Evolutionary conservation across 495 filamentous ascomycete genomes (phyloP).

Genomic region (Aspergillus campestris): DNA sequence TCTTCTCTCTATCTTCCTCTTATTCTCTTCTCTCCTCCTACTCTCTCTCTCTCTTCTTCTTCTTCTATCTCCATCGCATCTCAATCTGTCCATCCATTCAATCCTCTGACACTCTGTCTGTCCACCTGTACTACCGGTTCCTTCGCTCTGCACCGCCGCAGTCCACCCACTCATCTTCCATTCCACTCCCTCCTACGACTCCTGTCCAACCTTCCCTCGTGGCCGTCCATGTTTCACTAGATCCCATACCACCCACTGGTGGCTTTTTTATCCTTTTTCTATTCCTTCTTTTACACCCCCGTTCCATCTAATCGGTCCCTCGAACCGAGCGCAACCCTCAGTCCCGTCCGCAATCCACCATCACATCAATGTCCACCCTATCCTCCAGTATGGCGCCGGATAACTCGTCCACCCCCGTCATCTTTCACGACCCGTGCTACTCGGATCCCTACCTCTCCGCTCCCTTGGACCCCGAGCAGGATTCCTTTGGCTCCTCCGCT

Average conservation of each 20-base stretch:
- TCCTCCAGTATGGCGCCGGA: constrained; percentile 18
- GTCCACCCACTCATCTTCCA: neutral
- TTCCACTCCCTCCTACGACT: neutral
- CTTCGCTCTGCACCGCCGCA: neutral
- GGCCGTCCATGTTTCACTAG: constrained; percentile 4
- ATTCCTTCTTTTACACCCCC: too few relatives aligned
- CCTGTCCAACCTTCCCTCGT: neutral
- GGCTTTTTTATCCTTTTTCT: too few relatives aligned
- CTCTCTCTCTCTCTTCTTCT: neutral
- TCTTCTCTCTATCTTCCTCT: neutral
- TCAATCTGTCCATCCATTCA: neutral
- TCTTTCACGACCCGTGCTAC: constrained; percentile 5
- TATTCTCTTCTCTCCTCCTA: neutral
- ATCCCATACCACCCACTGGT: constrained; percentile 1
- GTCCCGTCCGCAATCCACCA: neutral
- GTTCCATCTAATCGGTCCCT: too few relatives aligned
- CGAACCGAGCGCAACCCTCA: too few relatives aligned
- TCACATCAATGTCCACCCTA: constrained; percentile 16
- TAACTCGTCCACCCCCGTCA: constrained; percentile 13
- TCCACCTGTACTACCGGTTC: neutral
- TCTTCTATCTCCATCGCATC: neutral
- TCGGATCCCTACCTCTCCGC: constrained; percentile 34
- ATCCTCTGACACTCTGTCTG: neutral
- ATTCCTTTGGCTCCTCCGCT: constrained; percentile 25
- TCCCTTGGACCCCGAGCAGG: constrained; percentile 32